Conservation (phyloP, 495 filamentous ascomycete genomes). For the Beverwykella pulmonaria region DNA sequence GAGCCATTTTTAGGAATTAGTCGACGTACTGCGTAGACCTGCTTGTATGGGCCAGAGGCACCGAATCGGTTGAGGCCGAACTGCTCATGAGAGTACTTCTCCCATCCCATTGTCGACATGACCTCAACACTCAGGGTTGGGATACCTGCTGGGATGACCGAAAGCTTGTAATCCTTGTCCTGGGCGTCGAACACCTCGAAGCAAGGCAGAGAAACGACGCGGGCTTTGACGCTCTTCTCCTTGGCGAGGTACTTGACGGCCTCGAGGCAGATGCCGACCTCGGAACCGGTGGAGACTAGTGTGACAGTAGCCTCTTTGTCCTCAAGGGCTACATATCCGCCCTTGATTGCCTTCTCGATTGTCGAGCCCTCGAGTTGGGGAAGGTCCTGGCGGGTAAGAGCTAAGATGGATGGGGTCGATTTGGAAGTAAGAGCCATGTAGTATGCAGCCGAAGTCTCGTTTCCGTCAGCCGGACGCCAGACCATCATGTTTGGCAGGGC, state of each 20-base stretch:
- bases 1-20: background rate
- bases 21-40: conserved; percentile 83
- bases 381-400: conserved; percentile 96
- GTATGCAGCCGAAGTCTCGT: conserved; percentile 98
- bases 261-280: conserved; percentile 92
- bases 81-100: conserved; percentile 98
- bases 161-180: conserved; percentile 88
- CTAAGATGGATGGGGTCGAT: conserved; percentile 88
- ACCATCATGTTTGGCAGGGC: conserved; percentile 99
- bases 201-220: conserved; percentile 95
- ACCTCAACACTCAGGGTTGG: conserved; percentile 92
- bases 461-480: conserved; percentile 98
- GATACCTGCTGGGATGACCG: conserved; percentile 90
- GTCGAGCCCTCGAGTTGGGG: conserved; percentile 94
- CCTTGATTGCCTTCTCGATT: conserved; percentile 85
- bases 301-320: conserved; percentile 82
- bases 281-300: conserved; percentile 91
- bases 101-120: conserved; percentile 93
- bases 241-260: conserved; percentile 79
- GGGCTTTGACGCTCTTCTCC: conserved; percentile 82
- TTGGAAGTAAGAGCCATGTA: conserved; percentile 91
- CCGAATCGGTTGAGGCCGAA: conserved; percentile 99
- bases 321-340: conserved; percentile 89
- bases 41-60: conserved; percentile 94
- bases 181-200: conserved; percentile 97